Conservation (phyloP, 805 yeast species). For the Cyberlindnera mrakii region DNA sequence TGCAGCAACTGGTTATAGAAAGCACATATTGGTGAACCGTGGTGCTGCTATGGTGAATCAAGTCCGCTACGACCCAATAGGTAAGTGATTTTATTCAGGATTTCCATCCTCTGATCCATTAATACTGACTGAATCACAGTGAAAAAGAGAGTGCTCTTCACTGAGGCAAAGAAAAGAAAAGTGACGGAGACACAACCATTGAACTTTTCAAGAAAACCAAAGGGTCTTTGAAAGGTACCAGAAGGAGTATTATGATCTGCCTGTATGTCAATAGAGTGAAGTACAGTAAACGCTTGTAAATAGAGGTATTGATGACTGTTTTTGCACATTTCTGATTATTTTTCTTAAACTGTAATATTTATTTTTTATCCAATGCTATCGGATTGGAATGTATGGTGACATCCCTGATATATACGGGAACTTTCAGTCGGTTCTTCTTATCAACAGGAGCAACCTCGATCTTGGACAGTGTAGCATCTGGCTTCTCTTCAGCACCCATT, state of each 20-base stretch:
- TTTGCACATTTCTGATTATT: not conserved
- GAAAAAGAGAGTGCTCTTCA: constrained; percentile 85
- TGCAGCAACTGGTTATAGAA: constrained; percentile 84
- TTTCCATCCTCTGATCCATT: not conserved
- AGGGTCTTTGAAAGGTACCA: constrained; percentile 16
- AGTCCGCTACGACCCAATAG: constrained; percentile 78
- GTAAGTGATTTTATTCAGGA: constrained; percentile 19
- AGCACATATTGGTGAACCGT: constrained; percentile 78
- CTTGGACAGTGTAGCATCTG: constrained; percentile 23
- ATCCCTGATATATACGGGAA: constrained; percentile 23
- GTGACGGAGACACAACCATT: constrained; percentile 38
- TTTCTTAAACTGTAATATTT: not conserved
- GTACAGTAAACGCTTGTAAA: constrained; percentile 2
- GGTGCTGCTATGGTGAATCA: constrained; percentile 74
- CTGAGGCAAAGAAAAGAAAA: constrained; percentile 84
- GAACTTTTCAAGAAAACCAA: constrained; percentile 38
- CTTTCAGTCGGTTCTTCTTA: constrained; percentile 31
- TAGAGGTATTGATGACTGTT: not conserved
- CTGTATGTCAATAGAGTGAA: not conserved
- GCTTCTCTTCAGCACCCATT: constrained; percentile 38
- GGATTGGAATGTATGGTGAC: constrained; percentile 40
- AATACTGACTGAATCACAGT: constrained; percentile 34
- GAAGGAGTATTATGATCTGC: too few relatives aligned
- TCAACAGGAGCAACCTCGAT: constrained; percentile 25
- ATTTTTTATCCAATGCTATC: constrained; percentile 24